Evolutionary conservation across 345 rosid species (phyloP).

Genomic region (Hirschfeldia incana): DNA sequence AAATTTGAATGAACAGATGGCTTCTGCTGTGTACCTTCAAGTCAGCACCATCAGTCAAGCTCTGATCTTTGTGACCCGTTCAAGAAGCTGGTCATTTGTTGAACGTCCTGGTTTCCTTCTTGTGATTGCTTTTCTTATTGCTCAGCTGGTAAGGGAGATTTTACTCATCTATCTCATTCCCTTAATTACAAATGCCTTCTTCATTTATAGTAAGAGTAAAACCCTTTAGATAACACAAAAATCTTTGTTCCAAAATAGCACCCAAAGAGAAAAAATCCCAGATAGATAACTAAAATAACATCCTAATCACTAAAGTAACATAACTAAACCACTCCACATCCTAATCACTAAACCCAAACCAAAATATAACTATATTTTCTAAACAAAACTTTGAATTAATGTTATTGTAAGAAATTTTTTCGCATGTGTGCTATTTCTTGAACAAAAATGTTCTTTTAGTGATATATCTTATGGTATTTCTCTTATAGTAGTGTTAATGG

Average conservation of each 20-base stretch:
- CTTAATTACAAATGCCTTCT: background rate
- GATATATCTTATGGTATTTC: background rate
- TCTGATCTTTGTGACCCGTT: slow-evolving; percentile 64
- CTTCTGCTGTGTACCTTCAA: slow-evolving; percentile 60
- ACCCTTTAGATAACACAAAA: background rate
- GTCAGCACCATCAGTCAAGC: slow-evolving; percentile 81
- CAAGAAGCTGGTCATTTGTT: slow-evolving; percentile 57
- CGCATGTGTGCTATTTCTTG: background rate
- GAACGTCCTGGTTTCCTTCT: slow-evolving; percentile 72
- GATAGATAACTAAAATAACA: too few relatives aligned
- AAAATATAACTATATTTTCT: too few relatives aligned
- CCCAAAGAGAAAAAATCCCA: background rate
- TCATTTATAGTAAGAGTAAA: background rate
- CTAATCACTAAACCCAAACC: background rate
- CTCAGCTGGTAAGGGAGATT: slow-evolving; percentile 49
- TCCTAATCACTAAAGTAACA: too few relatives aligned
- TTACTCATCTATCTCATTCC: background rate
- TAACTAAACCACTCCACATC: too few relatives aligned
- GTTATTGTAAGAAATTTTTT: background rate
- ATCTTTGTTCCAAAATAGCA: background rate
- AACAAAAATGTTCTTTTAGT: background rate
- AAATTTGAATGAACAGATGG: slow-evolving; percentile 43
- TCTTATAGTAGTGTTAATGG: background rate
- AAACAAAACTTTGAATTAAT: background rate
- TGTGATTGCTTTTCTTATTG: slow-evolving; percentile 63